phyloP scores from a whole-genome alignment of 768 basidiomycete genomes.

The Suillus spraguei region DNA sequence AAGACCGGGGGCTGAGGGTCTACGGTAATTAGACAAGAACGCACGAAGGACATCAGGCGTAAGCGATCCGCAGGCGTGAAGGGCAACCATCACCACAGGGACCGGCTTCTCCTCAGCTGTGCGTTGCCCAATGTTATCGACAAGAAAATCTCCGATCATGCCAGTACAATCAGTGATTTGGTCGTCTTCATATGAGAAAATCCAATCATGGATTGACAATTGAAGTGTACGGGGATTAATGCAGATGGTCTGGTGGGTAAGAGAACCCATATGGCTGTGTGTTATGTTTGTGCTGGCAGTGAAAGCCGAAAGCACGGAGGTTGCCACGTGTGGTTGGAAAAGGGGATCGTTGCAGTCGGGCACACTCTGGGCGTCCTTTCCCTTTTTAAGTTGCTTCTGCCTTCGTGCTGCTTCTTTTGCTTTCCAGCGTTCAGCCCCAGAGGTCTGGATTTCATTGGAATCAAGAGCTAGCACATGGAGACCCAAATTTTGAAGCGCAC shows the following conservation, averaged over 20 bases:
- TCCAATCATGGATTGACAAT: constrained; percentile 54
- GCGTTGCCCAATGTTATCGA: neutral
- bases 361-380: constrained; percentile 7
- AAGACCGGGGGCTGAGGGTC: constrained; percentile 10
- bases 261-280: constrained; percentile 33
- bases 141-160: neutral
- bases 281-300: neutral
- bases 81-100: constrained; percentile 64
- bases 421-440: constrained; percentile 55
- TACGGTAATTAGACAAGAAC: constrained; percentile 37
- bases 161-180: neutral
- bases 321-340: constrained; percentile 5
- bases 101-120: constrained; percentile 11
- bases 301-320: neutral
- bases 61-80: constrained; percentile 79
- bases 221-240: constrained; percentile 54
- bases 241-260: constrained; percentile 58
- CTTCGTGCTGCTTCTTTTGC: constrained; percentile 23
- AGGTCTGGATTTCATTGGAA: constrained; percentile 56
- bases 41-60: constrained; percentile 67
- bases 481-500: constrained; percentile 39
- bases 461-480: constrained; percentile 69
- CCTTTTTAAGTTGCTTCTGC: constrained; percentile 16
- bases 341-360: neutral
- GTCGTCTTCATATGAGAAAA: constrained; percentile 24